These are phyloP conservation scores for Mortierella alpina DNA, from an alignment of 192 early-diverging fungal species.

Conservation along the genomic window DNA sequence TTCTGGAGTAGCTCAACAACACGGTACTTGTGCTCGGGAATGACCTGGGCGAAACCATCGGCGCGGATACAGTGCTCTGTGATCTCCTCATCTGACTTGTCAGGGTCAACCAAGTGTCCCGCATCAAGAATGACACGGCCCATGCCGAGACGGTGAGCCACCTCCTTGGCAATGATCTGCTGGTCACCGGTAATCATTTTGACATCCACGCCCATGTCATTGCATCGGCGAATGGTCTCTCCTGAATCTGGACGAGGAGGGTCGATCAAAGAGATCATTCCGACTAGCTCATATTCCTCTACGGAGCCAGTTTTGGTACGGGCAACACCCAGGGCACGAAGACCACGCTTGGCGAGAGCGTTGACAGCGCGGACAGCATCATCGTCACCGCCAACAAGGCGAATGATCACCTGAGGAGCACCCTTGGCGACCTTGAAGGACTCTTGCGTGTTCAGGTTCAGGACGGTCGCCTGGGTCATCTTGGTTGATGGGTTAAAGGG, in stretches of 20 bases:
- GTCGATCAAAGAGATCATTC: conserved; percentile 93
- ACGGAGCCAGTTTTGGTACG: conserved; percentile 74
- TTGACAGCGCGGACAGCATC: conserved; percentile 87
- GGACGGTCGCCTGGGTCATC: conserved; percentile 91
- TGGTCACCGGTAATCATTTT: conserved; percentile 99
- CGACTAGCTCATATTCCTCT: conserved; percentile 84
- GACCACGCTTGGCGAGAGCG: conserved; percentile 82
- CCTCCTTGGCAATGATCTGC: conserved; percentile 94
- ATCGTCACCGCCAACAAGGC: conserved; percentile 83
- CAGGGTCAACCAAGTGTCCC: conserved; percentile 81
- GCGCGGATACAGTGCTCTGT: conserved; percentile 88
- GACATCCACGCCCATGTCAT: conserved; percentile 87
- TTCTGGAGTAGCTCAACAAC: conserved; percentile 96
- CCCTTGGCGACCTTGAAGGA: conserved; percentile 93
- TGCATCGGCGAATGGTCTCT: conserved; percentile 87
- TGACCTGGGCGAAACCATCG: conserved; percentile 98
- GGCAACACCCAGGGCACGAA: conserved; percentile 92
- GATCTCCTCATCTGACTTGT: conserved; percentile 81
- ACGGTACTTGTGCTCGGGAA: conserved; percentile 97
- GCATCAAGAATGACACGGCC: conserved; percentile 92
- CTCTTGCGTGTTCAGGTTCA: conserved; percentile 80
- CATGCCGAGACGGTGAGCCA: conserved; percentile 93
- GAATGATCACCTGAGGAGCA: conserved; percentile 92
- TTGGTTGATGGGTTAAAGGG: conserved; percentile 96
- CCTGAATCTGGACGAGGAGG: conserved; percentile 92